Evolutionary conservation across 108 stramenopile species (phyloP).

Genomic region (Stephanodiscus minutulus): DNA sequence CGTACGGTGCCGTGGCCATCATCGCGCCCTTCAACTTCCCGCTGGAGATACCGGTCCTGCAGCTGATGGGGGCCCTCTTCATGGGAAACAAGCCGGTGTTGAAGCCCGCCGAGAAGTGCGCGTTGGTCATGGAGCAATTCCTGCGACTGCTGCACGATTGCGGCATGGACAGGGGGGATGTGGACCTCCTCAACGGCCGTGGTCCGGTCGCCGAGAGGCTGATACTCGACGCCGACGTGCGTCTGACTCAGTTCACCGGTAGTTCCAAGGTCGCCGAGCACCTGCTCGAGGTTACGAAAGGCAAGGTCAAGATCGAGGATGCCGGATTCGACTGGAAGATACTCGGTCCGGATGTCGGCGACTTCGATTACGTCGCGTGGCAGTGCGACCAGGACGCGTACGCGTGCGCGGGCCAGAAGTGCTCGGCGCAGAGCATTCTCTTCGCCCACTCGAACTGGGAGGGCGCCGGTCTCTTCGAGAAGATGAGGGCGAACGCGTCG

Average conservation of each 20-base stretch:
- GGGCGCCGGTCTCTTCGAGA: slow-evolving; percentile 78
- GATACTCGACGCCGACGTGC: slow-evolving; percentile 77
- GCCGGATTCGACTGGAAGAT: slow-evolving; percentile 99
- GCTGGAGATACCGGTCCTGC: slow-evolving; percentile 94
- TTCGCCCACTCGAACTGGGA: slow-evolving; percentile 96
- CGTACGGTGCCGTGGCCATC: slow-evolving; percentile 94
- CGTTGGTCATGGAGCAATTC: slow-evolving; percentile 96
- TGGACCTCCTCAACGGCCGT: slow-evolving; percentile 92
- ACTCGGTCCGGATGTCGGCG: slow-evolving; percentile 89
- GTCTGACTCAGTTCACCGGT: slow-evolving; percentile 97
- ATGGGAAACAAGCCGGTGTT: slow-evolving; percentile 98
- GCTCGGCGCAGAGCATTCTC: slow-evolving; percentile 95
- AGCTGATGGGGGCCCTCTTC: slow-evolving; percentile 96
- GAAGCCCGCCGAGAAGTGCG: slow-evolving; percentile 86
- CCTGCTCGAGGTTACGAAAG: slow-evolving; percentile 77
- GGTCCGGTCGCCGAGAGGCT: slow-evolving; percentile 89
- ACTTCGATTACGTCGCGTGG: slow-evolving; percentile 97
- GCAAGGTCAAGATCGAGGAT: slow-evolving; percentile 96
- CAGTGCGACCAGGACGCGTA: slow-evolving; percentile 99
- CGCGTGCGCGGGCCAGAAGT: slow-evolving; percentile 96
- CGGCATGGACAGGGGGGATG: slow-evolving; percentile 88
- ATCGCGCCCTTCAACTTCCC: slow-evolving; percentile 98
- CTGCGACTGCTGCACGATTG: slow-evolving; percentile 88
- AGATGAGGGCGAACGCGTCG: slow-evolving; percentile 78
- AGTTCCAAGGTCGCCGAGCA: slow-evolving; percentile 86